phyloP scores from a whole-genome alignment of 202 grass and related monocot species.

The Saccharum hybrid region DNA sequence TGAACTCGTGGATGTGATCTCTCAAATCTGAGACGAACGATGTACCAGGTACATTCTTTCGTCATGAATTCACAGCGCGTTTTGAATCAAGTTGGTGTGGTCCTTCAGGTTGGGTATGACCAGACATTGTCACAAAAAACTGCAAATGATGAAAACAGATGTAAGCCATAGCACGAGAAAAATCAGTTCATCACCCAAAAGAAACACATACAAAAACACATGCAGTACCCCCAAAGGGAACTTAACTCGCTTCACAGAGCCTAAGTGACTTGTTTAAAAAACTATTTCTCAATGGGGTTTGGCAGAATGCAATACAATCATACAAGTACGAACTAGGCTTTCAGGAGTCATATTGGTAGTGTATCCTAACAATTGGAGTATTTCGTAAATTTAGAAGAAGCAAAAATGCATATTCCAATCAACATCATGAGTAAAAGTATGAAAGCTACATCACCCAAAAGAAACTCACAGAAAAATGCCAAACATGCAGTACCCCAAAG shows the following conservation, averaged over 20 bases:
- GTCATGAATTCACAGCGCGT: conserved; percentile 54
- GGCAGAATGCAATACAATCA: background rate
- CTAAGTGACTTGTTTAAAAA: background rate
- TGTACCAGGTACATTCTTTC: conserved; percentile 61
- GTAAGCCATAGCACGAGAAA: conserved; percentile 8
- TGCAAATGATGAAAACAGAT: conserved; percentile 20
- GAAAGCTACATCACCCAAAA: background rate
- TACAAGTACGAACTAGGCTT: background rate
- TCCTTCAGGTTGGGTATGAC: conserved; percentile 32
- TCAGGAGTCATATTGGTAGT: background rate
- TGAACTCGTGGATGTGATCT: conserved; percentile 74
- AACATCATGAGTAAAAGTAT: conserved; percentile 2
- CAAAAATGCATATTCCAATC: background rate
- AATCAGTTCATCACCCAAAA: background rate
- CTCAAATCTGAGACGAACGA: conserved; percentile 66
- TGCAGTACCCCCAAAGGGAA: background rate
- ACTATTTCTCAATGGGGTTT: background rate
- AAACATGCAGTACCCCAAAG: background rate
- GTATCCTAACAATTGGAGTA: background rate
- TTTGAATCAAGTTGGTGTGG: conserved; percentile 36
- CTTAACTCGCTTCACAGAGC: background rate
- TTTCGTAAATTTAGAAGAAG: background rate
- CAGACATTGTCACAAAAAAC: conserved; percentile 42
- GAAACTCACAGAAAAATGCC: background rate
- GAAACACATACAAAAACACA: background rate